Percentiles rank a stretch among this genome's conserved stretches.
Evolutionary conservation across 2,329 filamentous ascomycete species (phyloP).

Genomic region (Lachnellula suecica): DNA sequence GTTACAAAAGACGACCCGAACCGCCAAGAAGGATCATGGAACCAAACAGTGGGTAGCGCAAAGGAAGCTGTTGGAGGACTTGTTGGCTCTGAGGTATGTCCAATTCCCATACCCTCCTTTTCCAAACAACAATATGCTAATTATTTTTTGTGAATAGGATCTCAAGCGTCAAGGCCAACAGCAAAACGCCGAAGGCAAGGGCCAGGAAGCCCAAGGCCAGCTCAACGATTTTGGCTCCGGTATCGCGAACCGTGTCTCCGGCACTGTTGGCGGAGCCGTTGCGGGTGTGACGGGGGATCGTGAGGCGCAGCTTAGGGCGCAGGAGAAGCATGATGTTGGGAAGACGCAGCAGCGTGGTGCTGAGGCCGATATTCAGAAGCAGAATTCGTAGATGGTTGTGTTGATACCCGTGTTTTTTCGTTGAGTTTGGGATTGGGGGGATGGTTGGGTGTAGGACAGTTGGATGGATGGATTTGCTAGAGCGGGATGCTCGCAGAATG

Average conservation of each 20-base stretch:
- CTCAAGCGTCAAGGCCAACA: slow-evolving; percentile 72
- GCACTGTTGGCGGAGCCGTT: slow-evolving; percentile 68
- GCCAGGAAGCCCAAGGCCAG: slow-evolving; percentile 81
- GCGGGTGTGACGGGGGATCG: slow-evolving; percentile 73
- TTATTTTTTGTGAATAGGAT: slow-evolving; percentile 38
- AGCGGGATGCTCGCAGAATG: background rate
- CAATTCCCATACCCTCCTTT: background rate
- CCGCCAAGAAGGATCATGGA: slow-evolving; percentile 72
- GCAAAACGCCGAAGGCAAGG: slow-evolving; percentile 79
- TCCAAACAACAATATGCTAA: slow-evolving; percentile 1
- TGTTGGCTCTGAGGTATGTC: slow-evolving; percentile 66
- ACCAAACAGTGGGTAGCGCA: slow-evolving; percentile 83
- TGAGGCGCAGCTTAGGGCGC: slow-evolving; percentile 61
- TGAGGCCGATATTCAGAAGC: slow-evolving; percentile 76
- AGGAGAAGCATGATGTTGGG: slow-evolving; percentile 71
- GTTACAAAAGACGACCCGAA: slow-evolving; percentile 71
- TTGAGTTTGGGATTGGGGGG: background rate
- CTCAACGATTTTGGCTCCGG: slow-evolving; percentile 72
- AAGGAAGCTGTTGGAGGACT: slow-evolving; percentile 81
- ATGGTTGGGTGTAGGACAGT: background rate
- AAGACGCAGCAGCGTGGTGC: slow-evolving; percentile 84
- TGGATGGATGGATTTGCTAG: slow-evolving; percentile 3
- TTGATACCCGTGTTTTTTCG: background rate
- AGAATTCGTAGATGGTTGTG: slow-evolving; percentile 18
- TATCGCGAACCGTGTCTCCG: slow-evolving; percentile 63